Evolutionary conservation across 2,329 filamentous ascomycete genomes (phyloP), one percentile per base, ranked within the genome.

Genomic region (Clarireedia paspali): DNA sequence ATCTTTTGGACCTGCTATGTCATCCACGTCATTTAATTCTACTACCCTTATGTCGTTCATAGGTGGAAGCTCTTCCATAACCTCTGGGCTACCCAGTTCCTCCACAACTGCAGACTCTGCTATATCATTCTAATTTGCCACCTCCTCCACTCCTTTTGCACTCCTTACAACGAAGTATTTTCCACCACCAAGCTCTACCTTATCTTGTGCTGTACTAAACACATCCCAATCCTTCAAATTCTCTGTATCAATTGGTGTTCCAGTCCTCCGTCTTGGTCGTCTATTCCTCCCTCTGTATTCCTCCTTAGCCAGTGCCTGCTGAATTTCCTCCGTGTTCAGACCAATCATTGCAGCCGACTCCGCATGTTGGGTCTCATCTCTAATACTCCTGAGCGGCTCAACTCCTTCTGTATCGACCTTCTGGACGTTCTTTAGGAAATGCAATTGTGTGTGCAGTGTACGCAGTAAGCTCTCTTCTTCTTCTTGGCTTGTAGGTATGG

Each of bases 391-490:
- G 45, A 99, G 73, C 0, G 94, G 91, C 55, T 83, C 77, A 0
- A 96, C 76, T 3, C 80, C 83, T 0, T 77, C 72, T 0, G 89
- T 91, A 69, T 95, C 81, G 49, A 96, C 85, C 46, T 78, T 75
- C 67, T 95, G 91, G 20, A 97, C 84, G 60, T 90, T 83, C 59
- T 82, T 84, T n/a, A 97, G 91, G 67, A 99, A 99, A 66, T 88
- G 86, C 0, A 99, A 80, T 68, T 99, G 94, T 34, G 87, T 83
- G 52, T 85, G 79, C 2, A 99, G 78, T 1, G 86, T 91, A 23
- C 79, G 68, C 3, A 95, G 78, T 82, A 96, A 89, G 26, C 77
- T 72, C 0, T 74, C 66, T 69, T 95, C 87, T 64, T 91, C 85
- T 51, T 76, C 76, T 1, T 74, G 62, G 2, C 77, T 77, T 17